A percentile compares a stretch with the other conserved stretches of the same genome.
These are phyloP conservation scores for Penicillium macrosclerotiorum DNA, from an alignment of 495 filamentous ascomycete species.

Conservation along the genomic window DNA sequence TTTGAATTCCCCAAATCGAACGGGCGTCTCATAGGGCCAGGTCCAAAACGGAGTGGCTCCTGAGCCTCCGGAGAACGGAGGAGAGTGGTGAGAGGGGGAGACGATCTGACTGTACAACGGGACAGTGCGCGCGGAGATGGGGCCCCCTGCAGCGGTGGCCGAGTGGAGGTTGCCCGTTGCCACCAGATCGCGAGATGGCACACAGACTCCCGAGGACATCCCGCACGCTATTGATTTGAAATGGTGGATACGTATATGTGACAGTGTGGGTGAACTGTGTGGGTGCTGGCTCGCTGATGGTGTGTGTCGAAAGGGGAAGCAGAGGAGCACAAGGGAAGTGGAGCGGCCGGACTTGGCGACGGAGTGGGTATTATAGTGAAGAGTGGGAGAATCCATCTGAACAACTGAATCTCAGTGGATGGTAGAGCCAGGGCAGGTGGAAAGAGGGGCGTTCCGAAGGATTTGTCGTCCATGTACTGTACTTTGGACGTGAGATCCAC, in stretches of 20 bases:
- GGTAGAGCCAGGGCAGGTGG: too few relatives aligned
- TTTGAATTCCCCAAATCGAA: neutral
- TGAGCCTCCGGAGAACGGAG: constrained; percentile 19
- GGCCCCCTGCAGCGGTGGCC: constrained; percentile 10
- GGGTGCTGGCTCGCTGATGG: too few relatives aligned
- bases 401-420: too few relatives aligned
- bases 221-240: constrained; percentile 6
- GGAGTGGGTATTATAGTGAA: too few relatives aligned
- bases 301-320: neutral
- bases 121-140: constrained; percentile 11
- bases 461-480: too few relatives aligned
- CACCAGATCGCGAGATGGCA: constrained; percentile 24
- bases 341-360: too few relatives aligned
- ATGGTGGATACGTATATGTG: constrained; percentile 5
- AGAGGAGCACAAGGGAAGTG: neutral
- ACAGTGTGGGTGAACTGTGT: too few relatives aligned
- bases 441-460: too few relatives aligned
- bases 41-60: constrained; percentile 1
- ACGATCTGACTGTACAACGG: constrained; percentile 1
- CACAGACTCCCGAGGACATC: constrained; percentile 3
- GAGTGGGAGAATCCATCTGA: too few relatives aligned
- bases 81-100: neutral
- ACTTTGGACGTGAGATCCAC: too few relatives aligned
- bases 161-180: constrained; percentile 19
- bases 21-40: neutral